These are phyloP conservation scores for Teratosphaeria viscida DNA, from an alignment of 2,329 filamentous ascomycete genomes.

Conservation along the genomic window DNA sequence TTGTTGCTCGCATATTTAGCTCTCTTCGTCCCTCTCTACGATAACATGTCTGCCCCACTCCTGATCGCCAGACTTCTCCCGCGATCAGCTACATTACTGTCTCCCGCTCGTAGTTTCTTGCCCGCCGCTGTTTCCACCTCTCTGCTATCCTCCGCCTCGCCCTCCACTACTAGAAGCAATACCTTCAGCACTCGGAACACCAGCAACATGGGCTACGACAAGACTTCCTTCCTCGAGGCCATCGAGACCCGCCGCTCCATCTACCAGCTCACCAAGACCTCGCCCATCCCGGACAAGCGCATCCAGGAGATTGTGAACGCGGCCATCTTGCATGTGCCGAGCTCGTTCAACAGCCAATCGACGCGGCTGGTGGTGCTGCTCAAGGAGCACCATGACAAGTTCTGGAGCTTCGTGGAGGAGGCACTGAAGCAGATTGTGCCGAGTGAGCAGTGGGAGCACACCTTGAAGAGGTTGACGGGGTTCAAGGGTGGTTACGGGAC, in stretches of 20 bases:
- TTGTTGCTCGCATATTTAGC: constrained; percentile 2
- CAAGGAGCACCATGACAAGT: constrained; percentile 71
- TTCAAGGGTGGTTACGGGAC: constrained; percentile 70
- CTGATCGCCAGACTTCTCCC: constrained; percentile 2
- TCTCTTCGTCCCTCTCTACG: neutral
- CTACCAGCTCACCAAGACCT: constrained; percentile 42
- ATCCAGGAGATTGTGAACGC: constrained; percentile 52
- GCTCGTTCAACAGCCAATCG: constrained; percentile 81
- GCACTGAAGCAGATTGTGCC: constrained; percentile 60
- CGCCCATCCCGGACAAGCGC: constrained; percentile 59
- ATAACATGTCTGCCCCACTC: constrained; percentile 4
- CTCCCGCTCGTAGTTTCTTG: neutral
- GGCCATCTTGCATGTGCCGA: constrained; percentile 59
- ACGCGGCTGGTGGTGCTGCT: constrained; percentile 70
- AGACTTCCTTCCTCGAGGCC: constrained; percentile 47
- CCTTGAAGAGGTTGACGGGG: constrained; percentile 36
- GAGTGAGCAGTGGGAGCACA: constrained; percentile 50
- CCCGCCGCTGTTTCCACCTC: neutral
- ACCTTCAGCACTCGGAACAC: constrained; percentile 8
- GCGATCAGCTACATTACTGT: neutral
- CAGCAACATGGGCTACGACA: constrained; percentile 30
- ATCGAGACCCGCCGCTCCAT: constrained; percentile 56
- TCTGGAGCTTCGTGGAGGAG: constrained; percentile 66
- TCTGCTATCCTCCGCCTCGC: neutral
- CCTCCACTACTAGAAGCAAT: neutral